A percentile compares a stretch with the other conserved stretches of the same genome.
Conservation (phyloP, 768 basidiomycete species). For the Russula dissimulans region DNA sequence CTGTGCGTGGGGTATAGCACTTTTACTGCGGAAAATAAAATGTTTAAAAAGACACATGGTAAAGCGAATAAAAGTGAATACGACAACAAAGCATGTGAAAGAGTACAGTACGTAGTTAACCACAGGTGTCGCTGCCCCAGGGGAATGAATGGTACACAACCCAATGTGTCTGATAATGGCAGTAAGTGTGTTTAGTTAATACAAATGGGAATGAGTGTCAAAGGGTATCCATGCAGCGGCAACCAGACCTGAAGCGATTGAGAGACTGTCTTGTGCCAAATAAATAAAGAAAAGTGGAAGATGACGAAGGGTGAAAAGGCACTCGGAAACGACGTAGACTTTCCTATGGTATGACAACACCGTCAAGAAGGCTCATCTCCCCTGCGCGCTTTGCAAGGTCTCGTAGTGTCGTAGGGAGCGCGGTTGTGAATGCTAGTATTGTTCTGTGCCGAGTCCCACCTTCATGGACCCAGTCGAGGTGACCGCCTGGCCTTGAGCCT, state of each 20-base stretch:
- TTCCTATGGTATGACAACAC: background rate
- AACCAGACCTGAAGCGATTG: background rate
- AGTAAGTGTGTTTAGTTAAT: background rate
- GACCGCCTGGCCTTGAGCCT: background rate
- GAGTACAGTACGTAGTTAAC: background rate
- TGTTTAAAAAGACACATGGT: no score
- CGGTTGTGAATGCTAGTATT: background rate
- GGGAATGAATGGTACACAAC: conserved; percentile 3
- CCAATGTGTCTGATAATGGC: background rate
- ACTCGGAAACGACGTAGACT: background rate
- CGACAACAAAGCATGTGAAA: background rate
- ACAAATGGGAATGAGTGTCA: background rate
- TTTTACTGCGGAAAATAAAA: background rate
- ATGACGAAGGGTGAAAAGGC: background rate
- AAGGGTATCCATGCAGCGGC: background rate
- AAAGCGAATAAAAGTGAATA: conserved; percentile 1
- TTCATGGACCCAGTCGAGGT: background rate
- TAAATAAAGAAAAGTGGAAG: background rate
- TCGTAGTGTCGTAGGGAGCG: conserved; percentile 9
- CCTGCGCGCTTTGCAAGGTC: conserved; percentile 2
- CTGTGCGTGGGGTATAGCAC: background rate
- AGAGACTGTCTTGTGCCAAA: background rate
- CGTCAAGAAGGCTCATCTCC: conserved; percentile 1
- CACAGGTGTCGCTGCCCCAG: conserved; percentile 8
- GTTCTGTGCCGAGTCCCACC: background rate